Percentiles rank a stretch among this genome's conserved stretches.
phyloP scores from a whole-genome alignment of 176 grass and related monocot genomes.

The Musa acuminata region DNA sequence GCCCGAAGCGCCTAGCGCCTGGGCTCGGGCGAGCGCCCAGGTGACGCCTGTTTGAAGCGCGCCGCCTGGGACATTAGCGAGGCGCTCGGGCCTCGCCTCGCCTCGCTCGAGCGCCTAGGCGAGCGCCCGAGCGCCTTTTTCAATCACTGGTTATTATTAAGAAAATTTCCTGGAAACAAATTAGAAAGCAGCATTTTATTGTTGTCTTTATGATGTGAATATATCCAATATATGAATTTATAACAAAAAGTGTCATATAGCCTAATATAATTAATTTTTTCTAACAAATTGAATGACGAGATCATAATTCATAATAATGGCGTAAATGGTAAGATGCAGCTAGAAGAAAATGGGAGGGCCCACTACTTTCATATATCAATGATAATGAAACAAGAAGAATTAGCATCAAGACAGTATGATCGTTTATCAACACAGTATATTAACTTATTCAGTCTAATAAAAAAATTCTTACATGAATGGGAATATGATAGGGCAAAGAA shows the following conservation, averaged over 20 bases:
- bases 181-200: no score
- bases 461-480: conserved; percentile 56
- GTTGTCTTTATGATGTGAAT: no score
- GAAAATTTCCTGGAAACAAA: no score
- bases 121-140: no score
- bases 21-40: no score
- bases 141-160: no score
- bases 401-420: neutral
- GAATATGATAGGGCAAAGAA: conserved; percentile 66
- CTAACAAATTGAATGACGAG: neutral
- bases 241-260: neutral
- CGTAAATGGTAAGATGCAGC: neutral
- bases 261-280: neutral
- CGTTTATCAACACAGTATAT: neutral
- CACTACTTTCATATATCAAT: neutral
- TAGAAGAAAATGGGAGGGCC: neutral
- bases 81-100: no score
- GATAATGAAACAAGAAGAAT: neutral
- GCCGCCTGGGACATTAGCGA: no score
- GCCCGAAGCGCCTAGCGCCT: no score
- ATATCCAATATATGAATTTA: no score
- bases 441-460: neutral
- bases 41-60: no score
- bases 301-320: neutral
- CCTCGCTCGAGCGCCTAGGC: no score